Evolutionary conservation across 768 basidiomycete species (phyloP), one percentile per base, ranked within the genome.

Genomic region (Russula abietina): DNA sequence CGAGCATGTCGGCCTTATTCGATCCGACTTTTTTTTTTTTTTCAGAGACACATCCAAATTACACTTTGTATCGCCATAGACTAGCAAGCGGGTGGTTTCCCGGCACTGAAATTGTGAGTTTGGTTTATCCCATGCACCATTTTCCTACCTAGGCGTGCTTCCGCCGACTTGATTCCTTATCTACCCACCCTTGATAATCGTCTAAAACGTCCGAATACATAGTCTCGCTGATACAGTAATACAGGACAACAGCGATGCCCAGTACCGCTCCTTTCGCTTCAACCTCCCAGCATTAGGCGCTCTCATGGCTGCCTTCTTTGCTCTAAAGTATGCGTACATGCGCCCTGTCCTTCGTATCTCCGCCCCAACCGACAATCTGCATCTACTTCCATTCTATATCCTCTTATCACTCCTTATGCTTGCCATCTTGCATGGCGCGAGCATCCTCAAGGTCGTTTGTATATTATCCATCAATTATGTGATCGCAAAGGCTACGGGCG

Each of bases 161-260:
- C 14, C 48, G 32, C 17, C 32, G 9, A 33, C 32, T 46, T 30
- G 12, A 26, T 28, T 56, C 11, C 26, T 14, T 17, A 17, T 9
- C 16, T 17, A 24, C 45, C 17, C 14, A 24, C 22, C 22, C 16
- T 48, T 17, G 12, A 9, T 55, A 4, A 9, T 24, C 28, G n/a
- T 26, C 51, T n/a, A n/a, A 12, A 16, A 36, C 24, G 1, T 30
- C 45, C 30, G 9, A 30, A 46, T 24, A 38, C 24, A 41, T 33
- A 17, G 4, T 5, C 50, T 16, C n/a, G 4, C 57, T 54, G 17
- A 59, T 19, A 38, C 11, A 10, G 17, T 11, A 41, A 54, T 24
- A 53, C 48, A 98, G 96, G 97, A 99, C 73, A 91, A 88, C 70
- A 93, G 91, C 65, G 97, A 98, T 70, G 76, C 80, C 0, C 97